Conservation (phyloP, 2,329 filamentous ascomycete species). For the Hypoxylon sp. region DNA sequence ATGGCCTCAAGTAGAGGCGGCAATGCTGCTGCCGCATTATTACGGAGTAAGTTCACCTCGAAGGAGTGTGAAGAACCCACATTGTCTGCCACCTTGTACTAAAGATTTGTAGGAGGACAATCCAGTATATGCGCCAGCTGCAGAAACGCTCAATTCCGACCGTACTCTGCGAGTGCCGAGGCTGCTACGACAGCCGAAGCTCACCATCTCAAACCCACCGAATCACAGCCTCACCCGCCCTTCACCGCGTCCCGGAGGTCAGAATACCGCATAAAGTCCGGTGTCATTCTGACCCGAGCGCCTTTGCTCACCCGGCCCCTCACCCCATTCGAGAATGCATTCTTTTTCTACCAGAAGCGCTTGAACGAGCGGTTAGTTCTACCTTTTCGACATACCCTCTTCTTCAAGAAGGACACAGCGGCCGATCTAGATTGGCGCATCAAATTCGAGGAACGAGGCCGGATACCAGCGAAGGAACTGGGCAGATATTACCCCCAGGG, state of each 20-base stretch:
- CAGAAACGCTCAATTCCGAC: slow-evolving; percentile 49
- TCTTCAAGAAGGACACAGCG: slow-evolving; percentile 92
- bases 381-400: slow-evolving; percentile 91
- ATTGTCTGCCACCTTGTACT: slow-evolving; percentile 49
- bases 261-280: slow-evolving; percentile 68
- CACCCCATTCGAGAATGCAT: slow-evolving; percentile 90
- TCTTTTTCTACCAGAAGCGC: slow-evolving; percentile 96
- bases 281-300: slow-evolving; percentile 87
- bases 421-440: slow-evolving; percentile 90
- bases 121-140: slow-evolving; percentile 55
- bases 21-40: slow-evolving; percentile 61
- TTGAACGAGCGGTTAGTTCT: slow-evolving; percentile 92
- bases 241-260: slow-evolving; percentile 47
- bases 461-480: slow-evolving; percentile 84
- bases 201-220: slow-evolving; percentile 54
- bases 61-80: neutral
- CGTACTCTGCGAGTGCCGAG: slow-evolving; percentile 53
- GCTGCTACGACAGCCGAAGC: slow-evolving; percentile 57
- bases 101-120: slow-evolving; percentile 51
- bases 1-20: slow-evolving; percentile 72
- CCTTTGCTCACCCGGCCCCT: slow-evolving; percentile 88
- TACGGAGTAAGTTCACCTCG: slow-evolving; percentile 62
- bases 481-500: slow-evolving; percentile 82
- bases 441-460: slow-evolving; percentile 79
- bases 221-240: slow-evolving; percentile 51